Evolutionary conservation across 163 green algal genomes (phyloP).

Genomic region (Chlorella variabilis): DNA sequence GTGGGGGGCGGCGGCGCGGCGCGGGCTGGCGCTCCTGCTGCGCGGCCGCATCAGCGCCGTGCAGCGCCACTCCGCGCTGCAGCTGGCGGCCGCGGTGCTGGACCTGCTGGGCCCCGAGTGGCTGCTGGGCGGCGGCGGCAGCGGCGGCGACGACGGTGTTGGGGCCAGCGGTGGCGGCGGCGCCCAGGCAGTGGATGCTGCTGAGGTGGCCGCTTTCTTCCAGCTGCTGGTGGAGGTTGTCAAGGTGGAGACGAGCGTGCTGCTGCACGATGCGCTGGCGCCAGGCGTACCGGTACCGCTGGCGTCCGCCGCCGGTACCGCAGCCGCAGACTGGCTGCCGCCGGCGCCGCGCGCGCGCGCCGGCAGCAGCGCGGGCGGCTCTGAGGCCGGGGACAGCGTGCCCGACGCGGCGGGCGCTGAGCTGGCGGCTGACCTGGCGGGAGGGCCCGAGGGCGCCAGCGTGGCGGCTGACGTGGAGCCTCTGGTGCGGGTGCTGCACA

Average conservation of each 20-base stretch:
- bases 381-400: background rate
- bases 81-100: constrained; percentile 55
- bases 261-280: constrained; percentile 52
- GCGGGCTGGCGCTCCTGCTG: constrained; percentile 62
- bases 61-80: constrained; percentile 66
- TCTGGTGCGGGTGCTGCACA: constrained; percentile 10
- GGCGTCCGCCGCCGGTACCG: background rate
- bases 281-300: constrained; percentile 30
- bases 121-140: constrained; percentile 51
- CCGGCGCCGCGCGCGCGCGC: background rate
- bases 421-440: constrained; percentile 31
- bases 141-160: background rate
- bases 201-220: constrained; percentile 41
- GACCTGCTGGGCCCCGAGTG: constrained; percentile 57
- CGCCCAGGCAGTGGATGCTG: background rate
- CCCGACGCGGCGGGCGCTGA: constrained; percentile 22
- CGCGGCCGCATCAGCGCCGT: constrained; percentile 47
- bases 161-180: background rate
- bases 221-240: constrained; percentile 47
- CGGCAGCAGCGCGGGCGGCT: background rate
- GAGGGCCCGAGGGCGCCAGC: background rate
- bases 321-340: constrained; percentile 4
- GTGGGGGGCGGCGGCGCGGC: constrained; percentile 58
- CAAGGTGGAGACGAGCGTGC: constrained; percentile 45
- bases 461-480: constrained; percentile 17